phyloP scores from a whole-genome alignment of 169 alveolate genomes.

The Eimeria necatrix region DNA sequence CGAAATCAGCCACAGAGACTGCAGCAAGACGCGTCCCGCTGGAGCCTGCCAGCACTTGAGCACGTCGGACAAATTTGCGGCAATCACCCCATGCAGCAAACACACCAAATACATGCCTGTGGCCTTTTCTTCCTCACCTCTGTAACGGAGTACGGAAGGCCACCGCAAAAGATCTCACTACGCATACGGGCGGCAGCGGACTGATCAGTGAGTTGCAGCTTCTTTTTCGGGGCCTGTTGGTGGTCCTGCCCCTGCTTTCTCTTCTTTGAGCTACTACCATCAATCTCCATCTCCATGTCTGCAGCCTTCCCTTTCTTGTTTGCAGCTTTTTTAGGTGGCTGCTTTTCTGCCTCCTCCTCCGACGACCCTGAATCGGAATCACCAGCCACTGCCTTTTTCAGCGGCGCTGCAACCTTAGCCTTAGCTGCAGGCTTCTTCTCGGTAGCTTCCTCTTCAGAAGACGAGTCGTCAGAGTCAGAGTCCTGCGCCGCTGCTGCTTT shows the following conservation, averaged over 20 bases:
- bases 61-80: background rate
- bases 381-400: background rate
- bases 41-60: slow-evolving; percentile 51
- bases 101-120: background rate
- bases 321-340: background rate
- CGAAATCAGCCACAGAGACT: slow-evolving; percentile 28
- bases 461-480: slow-evolving; percentile 43
- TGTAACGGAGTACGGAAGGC: slow-evolving; percentile 91
- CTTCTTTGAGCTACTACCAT: slow-evolving; percentile 72
- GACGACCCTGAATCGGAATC: slow-evolving; percentile 44
- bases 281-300: slow-evolving; percentile 36
- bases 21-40: slow-evolving; percentile 70
- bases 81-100: background rate
- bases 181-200: slow-evolving; percentile 79
- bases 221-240: slow-evolving; percentile 82
- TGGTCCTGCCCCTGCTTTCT: slow-evolving; percentile 62
- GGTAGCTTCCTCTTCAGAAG: slow-evolving; percentile 16
- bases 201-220: slow-evolving; percentile 82
- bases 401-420: slow-evolving; percentile 37
- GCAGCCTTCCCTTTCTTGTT: background rate
- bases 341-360: slow-evolving; percentile 5
- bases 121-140: slow-evolving; percentile 83
- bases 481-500: slow-evolving; percentile 18
- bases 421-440: slow-evolving; percentile 52
- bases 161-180: slow-evolving; percentile 93